Percentiles rank a stretch among this genome's conserved stretches.
Conservation (phyloP, 2,329 filamentous ascomycete species). For the Arachnomyces sp. region DNA sequence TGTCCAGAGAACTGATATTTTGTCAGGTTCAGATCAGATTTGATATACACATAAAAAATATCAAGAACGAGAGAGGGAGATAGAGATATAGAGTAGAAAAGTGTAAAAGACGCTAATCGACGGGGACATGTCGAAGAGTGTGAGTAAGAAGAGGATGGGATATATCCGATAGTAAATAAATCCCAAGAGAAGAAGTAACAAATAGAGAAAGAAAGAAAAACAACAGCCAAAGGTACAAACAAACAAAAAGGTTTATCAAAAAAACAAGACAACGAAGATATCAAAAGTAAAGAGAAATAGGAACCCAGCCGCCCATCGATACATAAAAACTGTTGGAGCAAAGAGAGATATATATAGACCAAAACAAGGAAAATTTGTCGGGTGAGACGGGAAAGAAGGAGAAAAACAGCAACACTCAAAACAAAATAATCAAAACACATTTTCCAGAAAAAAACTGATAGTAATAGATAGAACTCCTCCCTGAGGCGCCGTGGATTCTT, state of each 20-base stretch:
- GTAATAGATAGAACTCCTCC: constrained; percentile 9
- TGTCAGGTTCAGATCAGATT: too few relatives aligned
- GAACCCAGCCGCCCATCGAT: not conserved
- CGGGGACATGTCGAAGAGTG: too few relatives aligned
- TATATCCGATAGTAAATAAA: too few relatives aligned
- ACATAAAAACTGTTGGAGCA: not conserved
- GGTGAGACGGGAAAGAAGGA: constrained; percentile 1
- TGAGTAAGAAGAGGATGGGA: too few relatives aligned
- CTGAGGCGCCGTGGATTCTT: too few relatives aligned
- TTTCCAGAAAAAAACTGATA: constrained; percentile 8
- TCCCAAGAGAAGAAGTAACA: not conserved
- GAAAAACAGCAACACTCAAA: constrained; percentile 8
- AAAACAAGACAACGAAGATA: not conserved
- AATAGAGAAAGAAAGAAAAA: constrained; percentile 1
- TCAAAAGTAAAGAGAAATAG: not conserved
- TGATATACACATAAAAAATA: too few relatives aligned
- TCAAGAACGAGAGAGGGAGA: too few relatives aligned
- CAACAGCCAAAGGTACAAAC: not conserved
- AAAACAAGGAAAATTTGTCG: not conserved
- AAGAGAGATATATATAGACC: constrained; percentile 1
- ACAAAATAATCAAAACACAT: constrained; percentile 12
- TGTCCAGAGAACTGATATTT: too few relatives aligned
- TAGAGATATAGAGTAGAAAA: too few relatives aligned
- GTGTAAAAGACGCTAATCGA: too few relatives aligned
- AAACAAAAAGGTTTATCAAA: not conserved